A percentile compares a stretch with the other conserved stretches of the same genome.
Conservation (phyloP, 176 grass and related monocot genomes). For the Saccharum officinarum region DNA sequence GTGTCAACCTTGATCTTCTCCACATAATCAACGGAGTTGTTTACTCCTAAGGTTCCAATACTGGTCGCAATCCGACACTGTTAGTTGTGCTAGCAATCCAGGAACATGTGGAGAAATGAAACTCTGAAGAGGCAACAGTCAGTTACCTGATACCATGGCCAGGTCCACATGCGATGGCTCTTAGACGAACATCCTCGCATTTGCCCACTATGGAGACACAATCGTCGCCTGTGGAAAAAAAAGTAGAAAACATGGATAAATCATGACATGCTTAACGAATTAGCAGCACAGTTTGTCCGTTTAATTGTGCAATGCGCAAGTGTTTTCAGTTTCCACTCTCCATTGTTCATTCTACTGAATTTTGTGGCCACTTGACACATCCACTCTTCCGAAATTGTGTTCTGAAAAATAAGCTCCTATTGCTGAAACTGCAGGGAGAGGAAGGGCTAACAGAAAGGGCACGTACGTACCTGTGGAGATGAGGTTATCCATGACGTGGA, state of each 20-base stretch:
- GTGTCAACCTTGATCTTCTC: conserved; percentile 62
- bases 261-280: neutral
- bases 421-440: neutral
- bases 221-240: conserved; percentile 58
- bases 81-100: neutral
- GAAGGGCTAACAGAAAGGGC: neutral
- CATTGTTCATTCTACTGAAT: neutral
- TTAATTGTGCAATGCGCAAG: neutral
- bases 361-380: neutral
- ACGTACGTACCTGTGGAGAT: conserved; percentile 48
- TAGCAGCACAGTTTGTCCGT: neutral
- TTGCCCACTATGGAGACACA: conserved; percentile 77
- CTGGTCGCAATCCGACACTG: conserved; percentile 4
- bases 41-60: conserved; percentile 68
- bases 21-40: conserved; percentile 31
- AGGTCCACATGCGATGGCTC: conserved; percentile 64
- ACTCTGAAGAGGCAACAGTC: neutral
- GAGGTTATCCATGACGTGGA: conserved; percentile 48
- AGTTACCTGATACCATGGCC: conserved; percentile 82
- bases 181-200: conserved; percentile 57
- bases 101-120: neutral
- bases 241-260: neutral
- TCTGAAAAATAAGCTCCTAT: neutral
- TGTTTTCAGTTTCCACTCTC: neutral
- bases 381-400: neutral